These are phyloP conservation scores for Exutisphaerella laricina DNA, from an alignment of 2,329 filamentous ascomycete species.

Conservation along the genomic window DNA sequence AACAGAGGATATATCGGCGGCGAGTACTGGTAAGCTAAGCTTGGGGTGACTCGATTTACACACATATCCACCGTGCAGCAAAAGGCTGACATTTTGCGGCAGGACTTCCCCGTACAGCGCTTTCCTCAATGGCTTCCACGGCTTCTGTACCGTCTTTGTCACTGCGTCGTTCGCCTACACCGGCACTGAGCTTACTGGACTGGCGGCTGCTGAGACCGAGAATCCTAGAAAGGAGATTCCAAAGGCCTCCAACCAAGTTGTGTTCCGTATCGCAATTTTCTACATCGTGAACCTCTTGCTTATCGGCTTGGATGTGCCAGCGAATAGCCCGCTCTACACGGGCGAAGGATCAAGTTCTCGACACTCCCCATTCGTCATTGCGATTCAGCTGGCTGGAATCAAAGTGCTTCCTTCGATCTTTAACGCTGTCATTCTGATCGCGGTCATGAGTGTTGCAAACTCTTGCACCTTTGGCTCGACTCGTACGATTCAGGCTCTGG, in stretches of 20 bases:
- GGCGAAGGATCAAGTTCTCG: slow-evolving; percentile 39
- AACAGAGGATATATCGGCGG: slow-evolving; percentile 29
- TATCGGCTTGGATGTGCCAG: slow-evolving; percentile 28
- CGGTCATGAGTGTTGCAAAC: slow-evolving; percentile 54
- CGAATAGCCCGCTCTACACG: slow-evolving; percentile 39
- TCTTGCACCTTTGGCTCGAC: slow-evolving; percentile 54
- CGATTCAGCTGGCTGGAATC: slow-evolving; percentile 62
- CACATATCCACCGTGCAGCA: too few relatives aligned
- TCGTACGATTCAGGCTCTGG: slow-evolving; percentile 49
- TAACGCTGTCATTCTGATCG: slow-evolving; percentile 68
- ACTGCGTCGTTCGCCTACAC: slow-evolving; percentile 48
- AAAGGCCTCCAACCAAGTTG: slow-evolving; percentile 28
- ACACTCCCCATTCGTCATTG: slow-evolving; percentile 62
- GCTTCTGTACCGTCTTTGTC: slow-evolving; percentile 27
- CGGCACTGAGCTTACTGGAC: slow-evolving; percentile 49
- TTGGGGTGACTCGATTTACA: not conserved
- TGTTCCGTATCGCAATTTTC: slow-evolving; percentile 31
- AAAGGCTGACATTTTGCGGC: not conserved
- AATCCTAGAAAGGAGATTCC: slow-evolving; percentile 44
- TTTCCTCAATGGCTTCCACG: slow-evolving; percentile 27
- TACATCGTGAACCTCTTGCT: slow-evolving; percentile 29
- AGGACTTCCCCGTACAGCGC: slow-evolving; percentile 11
- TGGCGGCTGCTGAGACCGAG: slow-evolving; percentile 48
- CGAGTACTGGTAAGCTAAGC: slow-evolving; percentile 20
- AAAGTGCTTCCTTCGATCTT: slow-evolving; percentile 63